Percentiles rank a stretch among this genome's conserved stretches.
Evolutionary conservation across 768 basidiomycete genomes (phyloP).

Genomic region (Tricholoma bakamatsutake): DNA sequence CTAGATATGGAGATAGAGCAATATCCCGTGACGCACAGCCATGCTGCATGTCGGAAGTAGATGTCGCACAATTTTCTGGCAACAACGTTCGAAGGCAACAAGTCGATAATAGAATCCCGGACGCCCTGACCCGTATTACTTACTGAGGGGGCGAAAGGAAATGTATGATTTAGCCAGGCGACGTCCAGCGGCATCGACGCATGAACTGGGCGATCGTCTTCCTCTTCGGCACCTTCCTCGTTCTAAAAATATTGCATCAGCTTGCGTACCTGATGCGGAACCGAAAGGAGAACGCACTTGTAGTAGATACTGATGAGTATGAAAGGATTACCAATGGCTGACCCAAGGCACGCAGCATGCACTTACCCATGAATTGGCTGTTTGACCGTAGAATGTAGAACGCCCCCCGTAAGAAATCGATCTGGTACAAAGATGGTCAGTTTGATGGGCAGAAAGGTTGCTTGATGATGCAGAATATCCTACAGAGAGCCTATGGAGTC

Average conservation of each 20-base stretch:
- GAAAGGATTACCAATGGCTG: slow-evolving; percentile 11
- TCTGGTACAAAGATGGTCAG: slow-evolving; percentile 25
- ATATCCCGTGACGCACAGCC: slow-evolving; percentile 48
- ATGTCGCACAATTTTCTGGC: slow-evolving; percentile 39
- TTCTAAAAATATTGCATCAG: slow-evolving; percentile 32
- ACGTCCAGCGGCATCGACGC: slow-evolving; percentile 44
- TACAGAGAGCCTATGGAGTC: slow-evolving; percentile 64
- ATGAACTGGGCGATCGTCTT: slow-evolving; percentile 32
- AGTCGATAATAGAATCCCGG: slow-evolving; percentile 37
- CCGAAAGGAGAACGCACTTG: slow-evolving; percentile 36
- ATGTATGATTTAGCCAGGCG: slow-evolving; percentile 55
- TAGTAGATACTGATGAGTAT: slow-evolving; percentile 47
- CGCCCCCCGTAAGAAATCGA: slow-evolving; percentile 58
- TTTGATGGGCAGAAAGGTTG: slow-evolving; percentile 7
- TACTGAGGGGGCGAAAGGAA: slow-evolving; percentile 47
- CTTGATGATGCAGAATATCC: slow-evolving; percentile 1
- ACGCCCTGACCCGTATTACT: slow-evolving; percentile 38
- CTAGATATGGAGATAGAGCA: slow-evolving; percentile 5
- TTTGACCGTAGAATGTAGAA: slow-evolving; percentile 59
- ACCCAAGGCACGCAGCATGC: slow-evolving; percentile 2
- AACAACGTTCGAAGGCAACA: slow-evolving; percentile 36
- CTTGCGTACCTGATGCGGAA: not conserved
- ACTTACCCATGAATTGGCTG: slow-evolving; percentile 67
- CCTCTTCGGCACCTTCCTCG: slow-evolving; percentile 53
- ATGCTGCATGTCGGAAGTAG: slow-evolving; percentile 64